Evolutionary conservation across 306 rosid species (phyloP).

Genomic region (Boehmeria nivea): DNA sequence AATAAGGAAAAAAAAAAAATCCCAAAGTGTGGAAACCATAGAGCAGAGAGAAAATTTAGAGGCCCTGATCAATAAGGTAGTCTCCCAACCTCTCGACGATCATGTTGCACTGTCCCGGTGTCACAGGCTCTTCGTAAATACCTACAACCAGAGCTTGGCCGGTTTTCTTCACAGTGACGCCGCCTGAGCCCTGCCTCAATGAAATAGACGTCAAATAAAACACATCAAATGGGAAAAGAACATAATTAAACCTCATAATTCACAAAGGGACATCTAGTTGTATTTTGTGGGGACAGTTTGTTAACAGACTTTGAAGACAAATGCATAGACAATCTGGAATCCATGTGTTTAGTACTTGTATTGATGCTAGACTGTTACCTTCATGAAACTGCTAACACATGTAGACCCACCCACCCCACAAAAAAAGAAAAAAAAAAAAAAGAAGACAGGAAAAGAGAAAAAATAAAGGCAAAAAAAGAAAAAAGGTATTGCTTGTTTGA

Average conservation of each 20-base stretch:
- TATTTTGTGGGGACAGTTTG: constrained; percentile 5
- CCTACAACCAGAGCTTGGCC: constrained; percentile 38
- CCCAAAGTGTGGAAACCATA: constrained; percentile 7
- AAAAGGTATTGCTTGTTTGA: no score
- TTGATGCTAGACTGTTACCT: neutral
- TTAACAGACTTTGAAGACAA: constrained; percentile 1
- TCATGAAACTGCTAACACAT: no score
- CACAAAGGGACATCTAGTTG: constrained; percentile 7
- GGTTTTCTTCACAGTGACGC: constrained; percentile 53
- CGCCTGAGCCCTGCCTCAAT: constrained; percentile 40
- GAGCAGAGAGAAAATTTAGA: constrained; percentile 20
- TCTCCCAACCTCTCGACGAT: constrained; percentile 57
- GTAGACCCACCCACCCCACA: no score
- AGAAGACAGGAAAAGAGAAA: no score
- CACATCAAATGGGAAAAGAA: neutral
- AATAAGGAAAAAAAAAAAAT: neutral
- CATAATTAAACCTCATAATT: constrained; percentile 6
- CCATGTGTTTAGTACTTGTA: constrained; percentile 6
- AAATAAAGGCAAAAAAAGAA: no score
- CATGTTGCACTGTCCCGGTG: constrained; percentile 50
- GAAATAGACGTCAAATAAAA: constrained; percentile 3
- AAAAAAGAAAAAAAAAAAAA: no score
- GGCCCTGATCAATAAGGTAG: constrained; percentile 40
- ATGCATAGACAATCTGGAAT: constrained; percentile 9
- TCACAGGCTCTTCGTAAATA: constrained; percentile 39